Percentiles rank a stretch among this genome's conserved stretches.
Conservation (phyloP, 495 filamentous ascomycete species). For the Mytilinidion resinicola region DNA sequence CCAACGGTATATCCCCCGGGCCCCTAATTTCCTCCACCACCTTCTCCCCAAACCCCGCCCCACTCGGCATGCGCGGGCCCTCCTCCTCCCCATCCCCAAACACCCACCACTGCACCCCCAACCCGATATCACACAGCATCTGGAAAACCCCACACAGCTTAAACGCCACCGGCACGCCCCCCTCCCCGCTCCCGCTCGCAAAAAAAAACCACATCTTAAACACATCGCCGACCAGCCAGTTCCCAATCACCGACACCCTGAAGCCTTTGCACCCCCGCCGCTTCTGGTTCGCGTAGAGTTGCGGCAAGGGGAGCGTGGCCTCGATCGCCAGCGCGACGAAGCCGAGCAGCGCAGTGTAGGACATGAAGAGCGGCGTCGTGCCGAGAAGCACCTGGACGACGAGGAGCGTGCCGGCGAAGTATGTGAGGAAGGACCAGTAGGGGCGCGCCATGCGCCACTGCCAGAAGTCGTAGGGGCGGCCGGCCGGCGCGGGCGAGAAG, state of each 20-base stretch:
- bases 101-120: conserved; percentile 81
- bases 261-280: conserved; percentile 84
- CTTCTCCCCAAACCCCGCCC: conserved; percentile 1
- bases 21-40: conserved; percentile 2
- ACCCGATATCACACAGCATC: conserved; percentile 71
- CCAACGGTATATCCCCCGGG: conserved; percentile 3
- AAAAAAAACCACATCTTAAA: conserved; percentile 95
- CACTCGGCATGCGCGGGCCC: background rate
- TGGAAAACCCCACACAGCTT: conserved; percentile 91
- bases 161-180: conserved; percentile 78
- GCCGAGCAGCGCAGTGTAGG: conserved; percentile 69
- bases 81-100: conserved; percentile 55
- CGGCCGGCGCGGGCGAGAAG: conserved; percentile 36
- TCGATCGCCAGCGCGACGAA: conserved; percentile 82
- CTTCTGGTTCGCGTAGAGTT: conserved; percentile 74
- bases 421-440: conserved; percentile 84
- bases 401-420: conserved; percentile 59
- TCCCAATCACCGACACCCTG: conserved; percentile 73
- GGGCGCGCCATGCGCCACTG: conserved; percentile 79
- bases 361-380: conserved; percentile 51
- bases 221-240: conserved; percentile 83
- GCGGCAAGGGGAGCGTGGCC: conserved; percentile 82
- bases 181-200: conserved; percentile 44
- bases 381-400: conserved; percentile 68
- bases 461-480: conserved; percentile 87